These are phyloP conservation scores for Naumovozyma dairenensis DNA, from an alignment of 805 yeast genomes.

Conservation along the genomic window DNA sequence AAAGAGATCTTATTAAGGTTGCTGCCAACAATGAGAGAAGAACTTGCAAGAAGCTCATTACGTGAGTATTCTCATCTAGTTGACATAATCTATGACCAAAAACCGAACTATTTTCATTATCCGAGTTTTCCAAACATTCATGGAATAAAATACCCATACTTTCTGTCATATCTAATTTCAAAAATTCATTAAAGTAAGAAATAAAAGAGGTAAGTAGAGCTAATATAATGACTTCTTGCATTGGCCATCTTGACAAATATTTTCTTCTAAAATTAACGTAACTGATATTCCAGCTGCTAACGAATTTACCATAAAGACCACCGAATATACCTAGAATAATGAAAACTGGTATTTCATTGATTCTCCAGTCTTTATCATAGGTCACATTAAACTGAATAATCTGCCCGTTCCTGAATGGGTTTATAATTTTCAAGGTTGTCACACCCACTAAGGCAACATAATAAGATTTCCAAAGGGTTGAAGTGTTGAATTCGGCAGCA, in stretches of 20 bases:
- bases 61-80: conserved; percentile 25
- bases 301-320: conserved; percentile 76
- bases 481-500: conserved; percentile 59
- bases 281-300: conserved; percentile 64
- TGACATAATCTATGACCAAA: conserved; percentile 36
- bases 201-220: conserved; percentile 63
- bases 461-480: conserved; percentile 84
- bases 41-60: conserved; percentile 25
- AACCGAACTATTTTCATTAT: conserved; percentile 15
- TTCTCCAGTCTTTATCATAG: conserved; percentile 79
- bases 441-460: conserved; percentile 87
- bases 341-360: conserved; percentile 74
- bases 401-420: conserved; percentile 93
- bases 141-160: conserved; percentile 84
- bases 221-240: conserved; percentile 62
- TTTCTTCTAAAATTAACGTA: conserved; percentile 70
- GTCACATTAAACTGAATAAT: conserved; percentile 86
- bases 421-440: conserved; percentile 63
- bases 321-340: conserved; percentile 80
- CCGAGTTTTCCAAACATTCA: conserved; percentile 48
- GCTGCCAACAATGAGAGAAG: conserved; percentile 56
- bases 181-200: conserved; percentile 75
- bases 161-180: conserved; percentile 88
- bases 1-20: conserved; percentile 54
- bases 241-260: conserved; percentile 37